A percentile compares a stretch with the other conserved stretches of the same genome.
Conservation (phyloP, 2,329 filamentous ascomycete species). For the Grosmannia penicillata region DNA sequence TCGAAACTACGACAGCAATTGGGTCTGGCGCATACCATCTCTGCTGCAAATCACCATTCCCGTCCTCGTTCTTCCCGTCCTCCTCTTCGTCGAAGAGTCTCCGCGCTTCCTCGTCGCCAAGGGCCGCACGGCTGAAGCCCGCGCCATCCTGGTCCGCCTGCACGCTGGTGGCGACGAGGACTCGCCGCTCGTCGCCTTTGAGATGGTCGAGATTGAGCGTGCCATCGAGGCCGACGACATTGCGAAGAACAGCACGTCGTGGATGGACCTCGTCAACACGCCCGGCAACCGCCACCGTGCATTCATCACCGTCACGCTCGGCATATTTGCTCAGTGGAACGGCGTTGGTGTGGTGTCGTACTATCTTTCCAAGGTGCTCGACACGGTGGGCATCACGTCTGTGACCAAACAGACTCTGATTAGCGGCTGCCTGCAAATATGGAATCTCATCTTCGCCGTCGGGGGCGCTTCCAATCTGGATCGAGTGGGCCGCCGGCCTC, state of each 20-base stretch:
- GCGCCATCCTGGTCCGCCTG: conserved; percentile 18
- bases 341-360: conserved; percentile 4
- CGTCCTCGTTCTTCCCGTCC: background rate
- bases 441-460: conserved; percentile 5
- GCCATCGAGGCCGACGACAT: conserved; percentile 1
- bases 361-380: conserved; percentile 2
- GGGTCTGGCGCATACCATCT: conserved; percentile 43
- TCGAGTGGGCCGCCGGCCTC: conserved; percentile 15
- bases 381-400: conserved; percentile 15
- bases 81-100: conserved; percentile 3
- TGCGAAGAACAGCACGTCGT: conserved; percentile 9
- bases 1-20: conserved; percentile 22
- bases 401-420: conserved; percentile 23
- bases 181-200: conserved; percentile 36
- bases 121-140: conserved; percentile 12
- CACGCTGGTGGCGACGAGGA: conserved; percentile 10
- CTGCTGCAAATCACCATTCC: conserved; percentile 31
- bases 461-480: conserved; percentile 14
- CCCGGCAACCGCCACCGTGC: conserved; percentile 9
- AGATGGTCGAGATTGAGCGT: conserved; percentile 14
- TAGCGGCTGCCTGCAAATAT: conserved; percentile 18
- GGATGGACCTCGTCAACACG: conserved; percentile 22
- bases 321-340: conserved; percentile 5
- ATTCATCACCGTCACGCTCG: conserved; percentile 4
- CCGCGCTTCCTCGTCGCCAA: conserved; percentile 9